phyloP scores from a whole-genome alignment of 306 rosid species.

The Quercus aquifolioides region DNA sequence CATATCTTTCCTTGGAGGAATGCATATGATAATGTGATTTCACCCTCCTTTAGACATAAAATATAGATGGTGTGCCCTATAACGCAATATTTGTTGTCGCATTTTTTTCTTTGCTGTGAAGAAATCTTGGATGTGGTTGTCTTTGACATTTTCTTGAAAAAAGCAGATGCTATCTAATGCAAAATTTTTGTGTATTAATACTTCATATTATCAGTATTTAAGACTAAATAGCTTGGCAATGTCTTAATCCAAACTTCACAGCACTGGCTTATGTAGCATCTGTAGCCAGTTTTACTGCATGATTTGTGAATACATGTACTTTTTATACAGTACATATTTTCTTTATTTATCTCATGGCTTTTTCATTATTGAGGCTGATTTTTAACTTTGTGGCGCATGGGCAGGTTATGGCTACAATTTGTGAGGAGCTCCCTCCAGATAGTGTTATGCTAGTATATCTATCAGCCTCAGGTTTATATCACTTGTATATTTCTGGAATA shows the following conservation, averaged over 20 bases:
- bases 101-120: not conserved
- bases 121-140: not conserved
- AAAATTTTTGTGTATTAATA: not conserved
- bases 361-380: conserved; percentile 21
- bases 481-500: conserved; percentile 21
- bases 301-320: too few relatives aligned
- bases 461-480: conserved; percentile 80
- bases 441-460: conserved; percentile 77
- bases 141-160: not conserved
- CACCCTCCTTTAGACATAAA: not conserved
- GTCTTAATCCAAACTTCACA: not conserved
- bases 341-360: not conserved
- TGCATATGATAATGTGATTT: conserved; percentile 7
- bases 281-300: not conserved
- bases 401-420: conserved; percentile 95
- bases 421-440: conserved; percentile 92
- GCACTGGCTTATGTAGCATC: not conserved
- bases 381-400: conserved; percentile 21
- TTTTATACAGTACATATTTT: not conserved
- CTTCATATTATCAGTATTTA: not conserved
- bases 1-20: not conserved
- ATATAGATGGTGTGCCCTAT: not conserved
- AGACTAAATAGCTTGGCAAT: not conserved
- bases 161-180: not conserved
- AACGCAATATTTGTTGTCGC: not conserved